Evolutionary conservation across 495 filamentous ascomycete genomes (phyloP).

Genomic region (Neurospora sp.): DNA sequence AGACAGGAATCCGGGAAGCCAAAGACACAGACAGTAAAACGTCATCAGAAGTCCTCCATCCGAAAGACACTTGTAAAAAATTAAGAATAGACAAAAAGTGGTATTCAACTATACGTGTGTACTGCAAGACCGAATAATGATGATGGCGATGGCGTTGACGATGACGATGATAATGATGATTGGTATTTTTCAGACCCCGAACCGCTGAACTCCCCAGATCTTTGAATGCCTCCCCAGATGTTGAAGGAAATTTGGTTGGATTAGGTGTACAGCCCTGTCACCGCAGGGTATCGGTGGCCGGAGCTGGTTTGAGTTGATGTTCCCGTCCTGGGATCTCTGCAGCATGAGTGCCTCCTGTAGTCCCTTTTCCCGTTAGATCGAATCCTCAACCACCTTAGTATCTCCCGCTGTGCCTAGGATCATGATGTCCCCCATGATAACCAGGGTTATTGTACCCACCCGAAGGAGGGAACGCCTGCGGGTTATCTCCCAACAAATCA

Average conservation of each 20-base stretch:
- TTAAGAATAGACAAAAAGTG: background rate
- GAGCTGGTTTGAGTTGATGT: background rate
- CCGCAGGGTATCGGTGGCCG: background rate
- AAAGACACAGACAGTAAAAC: background rate
- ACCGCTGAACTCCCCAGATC: background rate
- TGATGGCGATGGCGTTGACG: background rate
- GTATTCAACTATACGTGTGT: background rate
- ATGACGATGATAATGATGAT: background rate
- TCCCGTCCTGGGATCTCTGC: background rate
- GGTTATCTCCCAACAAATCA: slow-evolving; percentile 67
- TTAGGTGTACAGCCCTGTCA: background rate
- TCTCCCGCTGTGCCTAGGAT: slow-evolving; percentile 12
- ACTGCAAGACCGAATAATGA: background rate
- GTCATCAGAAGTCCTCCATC: background rate
- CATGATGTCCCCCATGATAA: slow-evolving; percentile 1
- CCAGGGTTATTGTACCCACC: slow-evolving; percentile 4
- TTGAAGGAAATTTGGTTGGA: background rate
- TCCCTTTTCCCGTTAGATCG: background rate
- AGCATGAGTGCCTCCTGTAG: background rate
- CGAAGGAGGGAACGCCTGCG: slow-evolving; percentile 26
- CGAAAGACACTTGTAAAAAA: background rate
- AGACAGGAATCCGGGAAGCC: background rate
- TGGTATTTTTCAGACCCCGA: background rate
- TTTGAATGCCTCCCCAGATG: background rate
- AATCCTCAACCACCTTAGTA: background rate